Conservation (phyloP, 495 filamentous ascomycete genomes). For the Annulohypoxylon nitens region DNA sequence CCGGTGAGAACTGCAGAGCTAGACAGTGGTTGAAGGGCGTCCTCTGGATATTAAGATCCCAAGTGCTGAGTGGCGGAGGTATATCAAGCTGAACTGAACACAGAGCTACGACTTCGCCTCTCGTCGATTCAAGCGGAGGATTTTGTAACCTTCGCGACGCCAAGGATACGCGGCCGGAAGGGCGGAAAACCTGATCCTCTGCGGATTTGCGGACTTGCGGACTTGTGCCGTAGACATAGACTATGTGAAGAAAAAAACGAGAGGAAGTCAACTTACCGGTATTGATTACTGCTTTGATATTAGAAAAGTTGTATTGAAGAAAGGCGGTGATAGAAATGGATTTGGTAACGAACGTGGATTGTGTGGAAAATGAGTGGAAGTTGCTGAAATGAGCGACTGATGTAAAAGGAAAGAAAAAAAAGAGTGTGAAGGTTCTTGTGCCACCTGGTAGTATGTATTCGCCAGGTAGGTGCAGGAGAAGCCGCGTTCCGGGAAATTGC, state of each 20-base stretch:
- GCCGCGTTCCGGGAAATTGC: conserved; percentile 41
- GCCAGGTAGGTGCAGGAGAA: conserved; percentile 28
- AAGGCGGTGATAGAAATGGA: conserved; percentile 26
- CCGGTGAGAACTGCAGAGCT: conserved; percentile 7
- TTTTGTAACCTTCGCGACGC: conserved; percentile 23
- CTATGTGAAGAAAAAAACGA: background rate
- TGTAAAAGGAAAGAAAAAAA: conserved; percentile 22
- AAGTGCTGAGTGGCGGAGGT: background rate
- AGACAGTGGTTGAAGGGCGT: conserved; percentile 9
- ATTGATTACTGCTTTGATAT: conserved; percentile 25
- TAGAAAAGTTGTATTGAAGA: conserved; percentile 41
- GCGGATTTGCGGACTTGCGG: background rate
- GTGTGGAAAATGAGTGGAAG: conserved; percentile 32
- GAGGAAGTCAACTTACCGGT: conserved; percentile 30
- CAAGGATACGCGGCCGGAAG: background rate
- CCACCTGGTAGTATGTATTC: conserved; percentile 8
- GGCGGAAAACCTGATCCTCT: conserved; percentile 10
- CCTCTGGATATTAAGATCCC: background rate
- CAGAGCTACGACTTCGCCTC: conserved; percentile 12
- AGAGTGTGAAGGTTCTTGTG: conserved; percentile 22
- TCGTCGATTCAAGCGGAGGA: background rate
- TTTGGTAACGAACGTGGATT: conserved; percentile 31
- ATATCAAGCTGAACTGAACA: background rate
- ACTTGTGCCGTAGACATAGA: conserved; percentile 8
- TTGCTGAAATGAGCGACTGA: conserved; percentile 21